Conservation (phyloP, 2,329 filamentous ascomycete species). For the Phialemonium atrogriseum region DNA sequence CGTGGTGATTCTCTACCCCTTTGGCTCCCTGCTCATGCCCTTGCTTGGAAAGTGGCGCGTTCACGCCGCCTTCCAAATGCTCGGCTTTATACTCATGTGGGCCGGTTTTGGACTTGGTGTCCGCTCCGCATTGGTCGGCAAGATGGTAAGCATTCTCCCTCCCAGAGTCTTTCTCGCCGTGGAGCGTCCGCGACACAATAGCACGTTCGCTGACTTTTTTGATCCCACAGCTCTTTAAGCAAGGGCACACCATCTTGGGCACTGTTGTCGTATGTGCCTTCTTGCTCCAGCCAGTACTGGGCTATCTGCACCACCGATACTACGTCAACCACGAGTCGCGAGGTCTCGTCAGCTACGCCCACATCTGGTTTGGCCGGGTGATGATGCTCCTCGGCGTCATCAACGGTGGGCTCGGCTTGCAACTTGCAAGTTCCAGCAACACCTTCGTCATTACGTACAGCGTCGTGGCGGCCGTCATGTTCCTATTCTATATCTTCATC, state of each 20-base stretch:
- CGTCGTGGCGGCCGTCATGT: constrained; percentile 43
- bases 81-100: constrained; percentile 50
- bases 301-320: constrained; percentile 47
- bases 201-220: constrained; percentile 9
- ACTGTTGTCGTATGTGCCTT: constrained; percentile 45
- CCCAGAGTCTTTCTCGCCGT: constrained; percentile 1
- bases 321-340: constrained; percentile 40
- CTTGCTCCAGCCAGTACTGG: constrained; percentile 49
- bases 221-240: constrained; percentile 36
- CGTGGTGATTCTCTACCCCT: constrained; percentile 50
- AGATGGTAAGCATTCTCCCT: constrained; percentile 31
- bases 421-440: constrained; percentile 32
- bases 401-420: constrained; percentile 55
- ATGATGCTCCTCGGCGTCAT: constrained; percentile 51
- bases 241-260: constrained; percentile 48
- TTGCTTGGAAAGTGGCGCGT: constrained; percentile 46
- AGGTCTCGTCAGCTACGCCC: constrained; percentile 42
- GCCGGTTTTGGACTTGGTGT: constrained; percentile 51
- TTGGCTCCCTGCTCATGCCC: constrained; percentile 54
- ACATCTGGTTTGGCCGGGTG: constrained; percentile 55
- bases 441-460: constrained; percentile 44
- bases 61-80: constrained; percentile 48
- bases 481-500: constrained; percentile 32
- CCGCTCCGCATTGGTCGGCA: constrained; percentile 30
- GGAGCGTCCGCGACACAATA: background rate